Evolutionary conservation across 2,329 filamentous ascomycete genomes (phyloP), one percentile per base, ranked within the genome.

Genomic region (Blastomyces parvus): DNA sequence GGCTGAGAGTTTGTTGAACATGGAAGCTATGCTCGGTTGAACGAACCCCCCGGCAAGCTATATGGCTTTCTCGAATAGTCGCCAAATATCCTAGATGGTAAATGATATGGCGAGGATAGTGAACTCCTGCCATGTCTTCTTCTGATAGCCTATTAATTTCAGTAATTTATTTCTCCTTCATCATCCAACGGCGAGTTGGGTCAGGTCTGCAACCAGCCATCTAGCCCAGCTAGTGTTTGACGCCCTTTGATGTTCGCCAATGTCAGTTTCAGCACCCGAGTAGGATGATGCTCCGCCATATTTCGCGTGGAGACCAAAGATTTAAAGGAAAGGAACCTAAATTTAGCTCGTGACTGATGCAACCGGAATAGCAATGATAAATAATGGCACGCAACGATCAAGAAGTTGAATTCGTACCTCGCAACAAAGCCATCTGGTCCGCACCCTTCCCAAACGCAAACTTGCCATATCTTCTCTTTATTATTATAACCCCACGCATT

Each of bases 41-140:
- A 73, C 64, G 0, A 72, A 71, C 25, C 64, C 53, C 17, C 66
- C 65, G 1, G 72, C 73, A 13, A 64, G 62, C 13, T 70, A 66
- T 63, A 72, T 67, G 59, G 70, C 67, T 64, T 68, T 68, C 36
- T 64, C 68, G 38, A 73, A 64, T 61, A 74, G 63, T 44, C 72
- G 72, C 75, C 74, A 77, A 57, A 78, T 57, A 63, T 78, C 76
- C 74, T 73, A 76, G 13, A 76, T 62, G 6, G 74, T 74, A 66
- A 77, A 77, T 19, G 73, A 74, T 3, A 77, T 67, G 11, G 71
- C 68, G 61, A 76, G 72, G 44, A 76, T 69, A 11, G 74, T 76
- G 30, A 19, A 36, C 30, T 73, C 70, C 62, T 71, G 67, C 9
- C 71, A 70, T 11, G 62, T 63, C 42, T 63, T 62, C 38, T 72